Conservation (phyloP, 768 basidiomycete species). For the Termitomyces sp. region DNA sequence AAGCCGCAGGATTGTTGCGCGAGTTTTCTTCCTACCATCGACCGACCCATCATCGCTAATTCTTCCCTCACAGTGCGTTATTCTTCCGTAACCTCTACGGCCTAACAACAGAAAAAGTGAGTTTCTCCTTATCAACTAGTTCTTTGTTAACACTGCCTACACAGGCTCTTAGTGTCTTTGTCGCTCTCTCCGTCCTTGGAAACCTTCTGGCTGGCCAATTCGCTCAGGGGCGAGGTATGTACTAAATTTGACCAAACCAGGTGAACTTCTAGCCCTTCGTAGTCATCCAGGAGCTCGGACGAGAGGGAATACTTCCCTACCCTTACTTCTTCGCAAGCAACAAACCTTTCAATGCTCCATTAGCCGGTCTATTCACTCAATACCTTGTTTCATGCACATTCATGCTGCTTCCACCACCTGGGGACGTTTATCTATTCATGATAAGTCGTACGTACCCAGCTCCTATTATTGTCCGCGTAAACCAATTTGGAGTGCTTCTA, state of each 20-base stretch:
- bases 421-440: slow-evolving; percentile 73
- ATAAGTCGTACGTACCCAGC: slow-evolving; percentile 47
- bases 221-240: slow-evolving; percentile 58
- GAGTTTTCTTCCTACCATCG: slow-evolving; percentile 18
- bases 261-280: not conserved
- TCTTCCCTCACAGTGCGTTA: slow-evolving; percentile 41
- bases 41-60: not conserved
- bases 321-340: slow-evolving; percentile 68
- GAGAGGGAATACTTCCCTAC: slow-evolving; percentile 66
- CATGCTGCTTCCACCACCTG: slow-evolving; percentile 56
- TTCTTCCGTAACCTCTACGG: slow-evolving; percentile 78
- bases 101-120: slow-evolving; percentile 52
- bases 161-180: slow-evolving; percentile 57
- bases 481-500: slow-evolving; percentile 18
- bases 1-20: slow-evolving; percentile 71
- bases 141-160: not conserved
- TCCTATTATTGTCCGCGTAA: not conserved
- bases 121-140: not conserved
- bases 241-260: too few species aligned
- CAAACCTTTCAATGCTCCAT: slow-evolving; percentile 66
- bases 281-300: slow-evolving; percentile 74
- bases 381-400: slow-evolving; percentile 57
- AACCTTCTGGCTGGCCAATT: slow-evolving; percentile 65
- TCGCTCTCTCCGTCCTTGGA: slow-evolving; percentile 63
- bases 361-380: slow-evolving; percentile 59